A percentile compares a stretch with the other conserved stretches of the same genome.
Conservation (phyloP, 306 rosid species). For the Clitoria ternatea region DNA sequence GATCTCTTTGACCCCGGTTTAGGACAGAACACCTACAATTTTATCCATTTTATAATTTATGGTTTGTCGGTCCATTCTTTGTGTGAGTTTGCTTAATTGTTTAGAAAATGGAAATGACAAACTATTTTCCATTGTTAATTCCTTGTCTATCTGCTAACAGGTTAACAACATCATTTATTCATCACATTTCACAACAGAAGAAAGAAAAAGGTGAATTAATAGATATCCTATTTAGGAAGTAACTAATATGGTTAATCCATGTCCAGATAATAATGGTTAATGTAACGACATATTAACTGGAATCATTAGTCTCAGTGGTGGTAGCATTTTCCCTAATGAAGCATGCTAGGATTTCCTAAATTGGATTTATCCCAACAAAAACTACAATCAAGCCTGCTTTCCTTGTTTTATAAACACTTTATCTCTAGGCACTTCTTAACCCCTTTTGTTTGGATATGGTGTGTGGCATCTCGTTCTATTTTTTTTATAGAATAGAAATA, state of each 20-base stretch:
- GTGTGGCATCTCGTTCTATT: too few relatives aligned
- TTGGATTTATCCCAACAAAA: background rate
- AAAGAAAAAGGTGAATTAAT: slow-evolving; percentile 5
- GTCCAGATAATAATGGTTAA: background rate
- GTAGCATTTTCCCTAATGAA: background rate
- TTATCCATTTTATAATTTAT: background rate
- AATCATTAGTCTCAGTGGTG: background rate
- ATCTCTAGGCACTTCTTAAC: background rate
- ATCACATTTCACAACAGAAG: background rate
- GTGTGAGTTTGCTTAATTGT: slow-evolving; percentile 13
- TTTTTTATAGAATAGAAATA: too few relatives aligned
- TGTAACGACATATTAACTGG: background rate
- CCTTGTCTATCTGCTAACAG: slow-evolving; percentile 11
- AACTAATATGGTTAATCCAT: background rate
- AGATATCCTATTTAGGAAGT: background rate
- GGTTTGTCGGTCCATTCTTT: background rate
- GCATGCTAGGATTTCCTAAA: background rate
- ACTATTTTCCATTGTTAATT: slow-evolving; percentile 15
- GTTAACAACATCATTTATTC: background rate
- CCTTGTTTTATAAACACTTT: background rate
- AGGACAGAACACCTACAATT: too few relatives aligned
- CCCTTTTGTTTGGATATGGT: slow-evolving; percentile 1
- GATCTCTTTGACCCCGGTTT: too few relatives aligned
- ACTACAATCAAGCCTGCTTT: background rate
- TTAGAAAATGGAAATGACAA: slow-evolving; percentile 18